Evolutionary conservation across 768 basidiomycete genomes (phyloP), one percentile per base, ranked within the genome.

Genomic region (Rhodocollybia butyracea): DNA sequence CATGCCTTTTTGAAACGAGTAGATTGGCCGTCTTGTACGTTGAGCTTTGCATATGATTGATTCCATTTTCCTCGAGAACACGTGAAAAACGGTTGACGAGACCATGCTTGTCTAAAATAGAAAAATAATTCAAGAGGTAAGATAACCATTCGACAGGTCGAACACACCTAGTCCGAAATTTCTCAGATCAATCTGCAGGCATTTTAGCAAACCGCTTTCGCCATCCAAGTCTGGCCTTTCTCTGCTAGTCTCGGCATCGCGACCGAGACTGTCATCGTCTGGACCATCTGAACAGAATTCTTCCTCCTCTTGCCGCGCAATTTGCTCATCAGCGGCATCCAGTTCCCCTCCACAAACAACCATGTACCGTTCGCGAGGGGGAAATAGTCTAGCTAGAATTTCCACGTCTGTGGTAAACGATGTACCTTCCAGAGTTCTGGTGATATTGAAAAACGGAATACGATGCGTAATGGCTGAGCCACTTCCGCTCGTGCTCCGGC

Each of bases 11-110:
- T 56, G 83, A 76, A 59, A 85, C 88, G 61, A 91, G 73, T 30
- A 92, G 68, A 68, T 92, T 91, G 54, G 89, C 89, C 5, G 86
- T 88, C 70, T 88, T 88, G 66, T 83, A 86, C n/a, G 89, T 90
- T 41, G 88, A 89, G 55, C 84, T 87, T 65, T 91, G 91, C 81
- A 91, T 86, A 64, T 90, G 88, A 70, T 90, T 88, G 65, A 92
- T 85, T 11, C 82, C 81, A 61, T 86, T 85, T 60, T 81, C 76
- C 55, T 87, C 85, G 12, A 91, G 79, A 21, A 89, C 80, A 7
- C 81, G 80, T 21, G 89, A 89, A 64, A 89, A 89, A 36, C 84
- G 81, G 66, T 83, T 88, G 45, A 91, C 88, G 7, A 92, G 76
- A 31, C 90, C 90, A 59, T 88, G 79, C 62, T 88, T 89, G 64